Evolutionary conservation across 2,329 filamentous ascomycete genomes (phyloP).

Genomic region (Colletotrichum somersetense): DNA sequence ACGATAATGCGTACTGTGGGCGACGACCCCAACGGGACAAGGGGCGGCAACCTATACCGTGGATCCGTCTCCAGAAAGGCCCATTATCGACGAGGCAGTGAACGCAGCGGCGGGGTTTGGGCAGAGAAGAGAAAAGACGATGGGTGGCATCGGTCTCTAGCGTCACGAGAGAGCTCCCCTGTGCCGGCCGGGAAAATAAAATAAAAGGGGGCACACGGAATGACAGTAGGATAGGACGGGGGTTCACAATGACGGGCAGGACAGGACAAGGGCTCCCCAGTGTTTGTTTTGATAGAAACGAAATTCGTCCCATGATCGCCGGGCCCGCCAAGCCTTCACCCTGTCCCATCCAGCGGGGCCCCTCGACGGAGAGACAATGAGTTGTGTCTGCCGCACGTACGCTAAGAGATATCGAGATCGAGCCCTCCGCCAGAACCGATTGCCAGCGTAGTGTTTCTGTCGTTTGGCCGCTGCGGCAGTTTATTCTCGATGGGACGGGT

Average conservation of each 20-base stretch:
- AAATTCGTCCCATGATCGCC: constrained; percentile 35
- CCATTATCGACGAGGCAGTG: constrained; percentile 33
- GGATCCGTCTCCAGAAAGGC: constrained; percentile 12
- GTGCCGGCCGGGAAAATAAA: not conserved
- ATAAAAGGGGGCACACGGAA: constrained; percentile 12
- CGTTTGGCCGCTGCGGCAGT: not conserved
- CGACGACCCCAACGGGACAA: constrained; percentile 7
- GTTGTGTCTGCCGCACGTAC: not conserved
- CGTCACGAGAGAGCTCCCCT: constrained; percentile 2
- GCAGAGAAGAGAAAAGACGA: not conserved
- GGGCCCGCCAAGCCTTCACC: constrained; percentile 29
- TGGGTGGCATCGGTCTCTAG: constrained; percentile 5
- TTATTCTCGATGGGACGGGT: not conserved
- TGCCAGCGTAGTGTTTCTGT: constrained; percentile 11
- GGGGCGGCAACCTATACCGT: constrained; percentile 7
- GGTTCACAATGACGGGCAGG: not conserved
- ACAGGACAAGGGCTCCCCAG: constrained; percentile 11
- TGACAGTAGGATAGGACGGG: not conserved
- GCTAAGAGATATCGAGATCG: constrained; percentile 9
- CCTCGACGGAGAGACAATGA: not conserved
- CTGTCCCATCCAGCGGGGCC: not conserved
- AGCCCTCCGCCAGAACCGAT: not conserved
- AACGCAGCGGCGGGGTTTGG: constrained; percentile 8
- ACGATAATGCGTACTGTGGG: not conserved
- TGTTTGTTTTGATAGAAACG: constrained; percentile 39